Evolutionary conservation across 495 filamentous ascomycete species (phyloP).

Genomic region (Physcia stellaris): DNA sequence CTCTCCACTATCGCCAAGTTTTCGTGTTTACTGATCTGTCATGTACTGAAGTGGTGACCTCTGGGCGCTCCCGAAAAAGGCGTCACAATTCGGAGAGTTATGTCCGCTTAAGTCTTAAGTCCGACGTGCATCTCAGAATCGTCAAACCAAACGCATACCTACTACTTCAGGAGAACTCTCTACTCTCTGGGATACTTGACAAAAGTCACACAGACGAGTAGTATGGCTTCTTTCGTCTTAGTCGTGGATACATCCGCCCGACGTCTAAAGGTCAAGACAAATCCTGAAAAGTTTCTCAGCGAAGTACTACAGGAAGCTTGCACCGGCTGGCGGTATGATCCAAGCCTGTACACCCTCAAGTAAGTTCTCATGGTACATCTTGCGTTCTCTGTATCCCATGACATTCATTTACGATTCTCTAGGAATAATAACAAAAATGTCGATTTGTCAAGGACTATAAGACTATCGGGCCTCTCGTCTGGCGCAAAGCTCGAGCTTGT

Average conservation of each 20-base stretch:
- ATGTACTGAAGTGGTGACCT: too few species aligned
- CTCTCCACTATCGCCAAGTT: conserved; percentile 85
- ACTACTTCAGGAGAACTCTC: too few species aligned
- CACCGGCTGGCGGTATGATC: conserved; percentile 53
- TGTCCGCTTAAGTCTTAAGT: neutral
- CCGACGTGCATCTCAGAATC: neutral
- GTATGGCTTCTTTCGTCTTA: conserved; percentile 79
- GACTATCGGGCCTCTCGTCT: conserved; percentile 71
- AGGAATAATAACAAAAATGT: conserved; percentile 72
- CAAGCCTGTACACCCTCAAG: conserved; percentile 73
- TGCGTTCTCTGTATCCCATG: neutral
- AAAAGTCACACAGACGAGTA: too few species aligned
- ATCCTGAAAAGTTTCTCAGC: conserved; percentile 60
- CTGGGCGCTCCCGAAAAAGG: too few species aligned
- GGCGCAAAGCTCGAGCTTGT: conserved; percentile 90
- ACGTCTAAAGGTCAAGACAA: conserved; percentile 67
- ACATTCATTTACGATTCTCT: neutral
- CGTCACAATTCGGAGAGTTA: neutral
- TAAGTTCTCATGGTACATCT: conserved; percentile 24
- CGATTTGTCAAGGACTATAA: conserved; percentile 70
- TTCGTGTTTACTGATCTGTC: too few species aligned
- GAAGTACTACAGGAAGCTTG: conserved; percentile 84
- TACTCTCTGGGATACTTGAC: neutral
- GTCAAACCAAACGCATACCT: neutral
- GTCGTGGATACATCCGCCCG: conserved; percentile 67